Percentiles rank a stretch among this genome's conserved stretches.
Conservation (phyloP, 2,329 filamentous ascomycete genomes). For the Colletotrichum eremochloae region DNA sequence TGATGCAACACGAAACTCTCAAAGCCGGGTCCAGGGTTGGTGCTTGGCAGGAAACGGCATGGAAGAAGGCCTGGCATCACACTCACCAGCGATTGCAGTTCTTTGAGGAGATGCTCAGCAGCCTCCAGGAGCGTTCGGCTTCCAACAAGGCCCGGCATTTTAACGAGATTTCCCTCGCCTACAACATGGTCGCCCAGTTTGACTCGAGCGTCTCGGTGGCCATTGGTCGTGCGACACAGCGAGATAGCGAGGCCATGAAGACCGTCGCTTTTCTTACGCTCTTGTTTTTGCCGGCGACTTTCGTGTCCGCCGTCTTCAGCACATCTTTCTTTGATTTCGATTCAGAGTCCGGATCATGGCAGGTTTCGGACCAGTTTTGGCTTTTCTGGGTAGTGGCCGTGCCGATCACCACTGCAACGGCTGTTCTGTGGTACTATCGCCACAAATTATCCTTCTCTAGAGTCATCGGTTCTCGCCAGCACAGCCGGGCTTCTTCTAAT, state of each 20-base stretch:
- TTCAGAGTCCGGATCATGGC: constrained; percentile 46
- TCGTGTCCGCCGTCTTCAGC: constrained; percentile 63
- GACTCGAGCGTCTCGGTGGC: constrained; percentile 55
- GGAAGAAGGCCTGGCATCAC: constrained; percentile 36
- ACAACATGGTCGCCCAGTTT: constrained; percentile 59
- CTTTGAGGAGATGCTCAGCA: constrained; percentile 51
- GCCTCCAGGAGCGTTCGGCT: constrained; percentile 52
- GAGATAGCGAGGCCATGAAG: constrained; percentile 65
- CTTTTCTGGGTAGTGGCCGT: constrained; percentile 52
- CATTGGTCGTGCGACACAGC: constrained; percentile 56
- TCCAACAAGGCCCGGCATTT: constrained; percentile 62
- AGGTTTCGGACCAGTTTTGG: constrained; percentile 52
- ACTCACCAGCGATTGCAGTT: constrained; percentile 52
- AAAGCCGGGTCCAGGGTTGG: neutral
- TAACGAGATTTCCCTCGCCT: constrained; percentile 68
- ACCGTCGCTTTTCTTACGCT: constrained; percentile 63
- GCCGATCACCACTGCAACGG: constrained; percentile 47
- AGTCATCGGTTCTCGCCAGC: neutral
- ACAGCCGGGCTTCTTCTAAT: neutral
- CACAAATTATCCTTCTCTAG: neutral
- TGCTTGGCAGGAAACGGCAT: constrained; percentile 10
- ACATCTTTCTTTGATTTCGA: constrained; percentile 58
- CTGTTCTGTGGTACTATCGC: constrained; percentile 43
- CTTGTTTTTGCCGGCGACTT: constrained; percentile 64
- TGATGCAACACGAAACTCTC: constrained; percentile 49